Evolutionary conservation across 805 yeast genomes (phyloP).

Genomic region (Pichia manshurica): DNA sequence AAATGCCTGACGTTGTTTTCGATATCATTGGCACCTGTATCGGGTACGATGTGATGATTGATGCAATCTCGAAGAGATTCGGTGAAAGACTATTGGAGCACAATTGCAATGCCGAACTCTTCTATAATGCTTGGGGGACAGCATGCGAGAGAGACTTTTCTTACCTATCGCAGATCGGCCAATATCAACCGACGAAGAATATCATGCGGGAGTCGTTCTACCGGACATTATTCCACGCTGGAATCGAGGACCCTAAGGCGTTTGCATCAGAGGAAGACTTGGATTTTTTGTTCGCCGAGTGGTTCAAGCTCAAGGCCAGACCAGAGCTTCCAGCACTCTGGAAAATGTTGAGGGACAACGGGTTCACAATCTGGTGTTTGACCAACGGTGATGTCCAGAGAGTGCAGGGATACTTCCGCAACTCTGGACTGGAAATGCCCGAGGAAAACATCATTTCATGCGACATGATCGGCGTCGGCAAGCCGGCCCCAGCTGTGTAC

Average conservation of each 20-base stretch:
- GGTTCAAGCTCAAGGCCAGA: slow-evolving; percentile 25
- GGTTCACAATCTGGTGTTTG: slow-evolving; percentile 29
- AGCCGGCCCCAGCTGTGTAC: slow-evolving; percentile 27
- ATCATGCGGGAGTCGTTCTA: slow-evolving; percentile 24
- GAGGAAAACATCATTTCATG: slow-evolving; percentile 26
- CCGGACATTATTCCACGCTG: slow-evolving; percentile 24
- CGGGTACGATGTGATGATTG: slow-evolving; percentile 22
- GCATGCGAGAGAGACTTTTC: slow-evolving; percentile 75
- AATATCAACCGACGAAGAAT: slow-evolving; percentile 23
- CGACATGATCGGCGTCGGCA: slow-evolving; percentile 27
- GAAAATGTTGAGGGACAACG: slow-evolving; percentile 24
- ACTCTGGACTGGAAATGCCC: slow-evolving; percentile 25
- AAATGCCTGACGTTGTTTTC: slow-evolving; percentile 27
- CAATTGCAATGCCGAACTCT: slow-evolving; percentile 16
- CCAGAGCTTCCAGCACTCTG: slow-evolving; percentile 26
- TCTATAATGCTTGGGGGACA: slow-evolving; percentile 14
- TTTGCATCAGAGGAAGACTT: slow-evolving; percentile 27
- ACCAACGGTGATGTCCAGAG: slow-evolving; percentile 27
- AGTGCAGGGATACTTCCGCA: slow-evolving; percentile 25
- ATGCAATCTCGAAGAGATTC: slow-evolving; percentile 20
- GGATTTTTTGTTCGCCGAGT: slow-evolving; percentile 20
- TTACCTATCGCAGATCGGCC: slow-evolving; percentile 23
- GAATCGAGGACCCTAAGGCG: slow-evolving; percentile 23
- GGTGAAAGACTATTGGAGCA: slow-evolving; percentile 20
- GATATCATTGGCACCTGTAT: slow-evolving; percentile 28